These are phyloP conservation scores for Zygoascus hellenicus DNA, from an alignment of 1,139 yeast genomes.

Conservation along the genomic window DNA sequence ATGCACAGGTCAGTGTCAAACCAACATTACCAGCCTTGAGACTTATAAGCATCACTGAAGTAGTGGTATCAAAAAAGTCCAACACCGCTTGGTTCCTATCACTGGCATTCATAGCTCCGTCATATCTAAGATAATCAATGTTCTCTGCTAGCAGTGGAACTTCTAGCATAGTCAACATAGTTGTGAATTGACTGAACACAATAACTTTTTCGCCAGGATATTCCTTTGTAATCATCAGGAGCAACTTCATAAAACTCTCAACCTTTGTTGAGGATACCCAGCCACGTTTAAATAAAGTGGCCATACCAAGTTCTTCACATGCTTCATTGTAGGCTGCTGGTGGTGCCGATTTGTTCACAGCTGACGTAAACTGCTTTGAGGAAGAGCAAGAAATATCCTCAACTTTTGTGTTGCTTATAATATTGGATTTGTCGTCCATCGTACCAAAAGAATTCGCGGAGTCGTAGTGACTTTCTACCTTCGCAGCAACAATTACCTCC, in stretches of 20 bases:
- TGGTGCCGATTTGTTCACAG: not conserved
- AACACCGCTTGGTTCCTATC: conserved; percentile 58
- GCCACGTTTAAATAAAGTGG: conserved; percentile 28
- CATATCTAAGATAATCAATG: conserved; percentile 58
- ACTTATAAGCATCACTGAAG: conserved; percentile 60
- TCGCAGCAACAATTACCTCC: too few relatives aligned
- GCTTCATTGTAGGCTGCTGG: conserved; percentile 16
- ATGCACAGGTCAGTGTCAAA: conserved; percentile 85
- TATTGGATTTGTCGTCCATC: not conserved
- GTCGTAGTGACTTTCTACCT: too few relatives aligned
- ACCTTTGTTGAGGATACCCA: conserved; percentile 42
- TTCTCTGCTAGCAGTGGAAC: conserved; percentile 47
- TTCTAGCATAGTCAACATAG: conserved; percentile 65
- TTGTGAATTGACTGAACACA: conserved; percentile 80
- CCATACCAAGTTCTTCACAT: conserved; percentile 24
- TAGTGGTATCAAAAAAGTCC: conserved; percentile 51
- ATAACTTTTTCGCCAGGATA: conserved; percentile 59
- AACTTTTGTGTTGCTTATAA: not conserved
- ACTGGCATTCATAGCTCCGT: conserved; percentile 71
- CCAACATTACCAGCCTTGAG: conserved; percentile 93
- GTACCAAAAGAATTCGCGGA: not conserved
- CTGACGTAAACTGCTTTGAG: too few relatives aligned
- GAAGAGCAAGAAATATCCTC: too few relatives aligned
- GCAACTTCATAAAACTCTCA: conserved; percentile 43
- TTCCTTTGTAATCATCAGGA: conserved; percentile 39